These are phyloP conservation scores for Chiua virens DNA, from an alignment of 768 basidiomycete genomes.

Conservation along the genomic window DNA sequence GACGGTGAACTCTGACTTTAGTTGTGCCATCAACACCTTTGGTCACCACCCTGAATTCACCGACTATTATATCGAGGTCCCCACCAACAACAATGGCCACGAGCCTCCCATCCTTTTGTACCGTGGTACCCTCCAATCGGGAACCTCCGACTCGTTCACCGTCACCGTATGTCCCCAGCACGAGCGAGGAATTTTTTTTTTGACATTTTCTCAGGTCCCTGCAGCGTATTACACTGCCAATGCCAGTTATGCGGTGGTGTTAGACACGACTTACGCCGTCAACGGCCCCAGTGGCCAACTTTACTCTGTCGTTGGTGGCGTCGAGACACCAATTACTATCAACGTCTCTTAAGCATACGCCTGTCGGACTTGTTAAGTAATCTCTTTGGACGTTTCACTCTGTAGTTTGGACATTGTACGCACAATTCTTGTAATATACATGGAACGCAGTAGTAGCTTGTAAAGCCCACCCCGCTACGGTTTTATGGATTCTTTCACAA, in stretches of 20 bases:
- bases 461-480: no score
- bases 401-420: no score
- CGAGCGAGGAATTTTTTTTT: neutral
- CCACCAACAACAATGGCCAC: conserved; percentile 29
- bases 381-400: neutral
- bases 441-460: no score
- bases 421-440: no score
- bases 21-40: conserved; percentile 23
- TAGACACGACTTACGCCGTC: conserved; percentile 24
- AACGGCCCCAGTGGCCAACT: conserved; percentile 18
- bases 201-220: conserved; percentile 23
- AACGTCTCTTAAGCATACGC: conserved; percentile 1
- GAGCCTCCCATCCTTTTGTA: conserved; percentile 31
- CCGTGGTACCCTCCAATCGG: conserved; percentile 16
- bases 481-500: no score
- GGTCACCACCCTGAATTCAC: conserved; percentile 23
- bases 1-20: conserved; percentile 23
- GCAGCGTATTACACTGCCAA: conserved; percentile 21
- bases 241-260: conserved; percentile 21
- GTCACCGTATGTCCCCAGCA: conserved; percentile 10
- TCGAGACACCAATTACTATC: conserved; percentile 16
- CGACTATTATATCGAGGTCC: conserved; percentile 36
- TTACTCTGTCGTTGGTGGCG: conserved; percentile 25
- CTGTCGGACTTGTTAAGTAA: neutral
- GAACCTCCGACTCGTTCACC: conserved; percentile 15